Base-by-base conservation (phyloP, 2,329 filamentous ascomycete genomes). In the Trichoderma semiorbis region DNA sequence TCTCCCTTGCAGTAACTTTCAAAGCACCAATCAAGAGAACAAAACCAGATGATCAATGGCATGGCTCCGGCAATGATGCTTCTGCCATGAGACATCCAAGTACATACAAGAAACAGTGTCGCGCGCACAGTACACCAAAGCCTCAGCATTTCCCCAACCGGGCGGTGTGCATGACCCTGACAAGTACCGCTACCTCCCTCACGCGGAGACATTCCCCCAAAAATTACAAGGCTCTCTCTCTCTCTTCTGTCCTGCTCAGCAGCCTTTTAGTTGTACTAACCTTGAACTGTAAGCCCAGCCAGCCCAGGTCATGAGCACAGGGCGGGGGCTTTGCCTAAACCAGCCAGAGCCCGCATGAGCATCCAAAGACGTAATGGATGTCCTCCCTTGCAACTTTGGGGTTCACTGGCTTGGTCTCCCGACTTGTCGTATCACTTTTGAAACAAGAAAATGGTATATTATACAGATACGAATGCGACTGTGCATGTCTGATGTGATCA, bases 261-360 rank as follows among this genome's bases (percentile, higher is more conserved):
- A n/a, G 39, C 43, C 43, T n/a, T n/a, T 24, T 61, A 32, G 26
- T 32, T 18, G 16, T 58, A 60, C 1, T 16, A 36, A n/a, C n/a
- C n/a, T n/a, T n/a, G n/a, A 36, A 43, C 39, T 43, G 39, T 55
- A 55, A 58, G 64, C 64, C 64, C 64, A 65, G 62, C 28, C 39
- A 60, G 24, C 34, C 69, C 32, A 57, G 66, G 72, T 73, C 72
- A 73, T 73, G 72, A 65, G 65, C 70, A 14, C 47, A 34, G 58
- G 62, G 34, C 65, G 34, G 72, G 70, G 72, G 61, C 68, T 34
- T 72, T 63, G 63, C 70, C 70, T 68, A 72, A 72, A 72, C 36
- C 62, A 63, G 61, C 68, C 39, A 32, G 21, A 64, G 63, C 63
- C 39, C 62, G 60, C 53, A 61, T 61, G 66, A 69, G 66, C 66